A percentile compares a stretch with the other conserved stretches of the same genome.
phyloP scores from a whole-genome alignment of 1,284 basidiomycete genomes.

The Serendipita sp. region DNA sequence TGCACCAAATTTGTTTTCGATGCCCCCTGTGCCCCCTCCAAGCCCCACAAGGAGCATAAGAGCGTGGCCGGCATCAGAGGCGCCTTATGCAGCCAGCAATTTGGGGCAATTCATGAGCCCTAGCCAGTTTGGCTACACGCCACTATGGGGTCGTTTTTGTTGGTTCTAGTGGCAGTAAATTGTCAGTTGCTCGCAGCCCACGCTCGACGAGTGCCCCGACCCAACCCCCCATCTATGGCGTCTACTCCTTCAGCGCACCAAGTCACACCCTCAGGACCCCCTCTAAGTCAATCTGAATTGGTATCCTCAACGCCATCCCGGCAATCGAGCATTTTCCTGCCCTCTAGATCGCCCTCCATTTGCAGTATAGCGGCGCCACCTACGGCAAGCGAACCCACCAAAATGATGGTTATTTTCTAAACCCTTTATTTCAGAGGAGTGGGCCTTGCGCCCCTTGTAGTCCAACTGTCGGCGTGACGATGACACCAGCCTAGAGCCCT shows the following conservation, averaged over 20 bases:
- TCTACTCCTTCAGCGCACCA: background rate
- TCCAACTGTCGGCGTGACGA: slow-evolving; percentile 4
- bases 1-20: background rate
- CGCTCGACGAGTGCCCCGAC: background rate
- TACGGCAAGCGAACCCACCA: background rate
- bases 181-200: background rate
- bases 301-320: background rate
- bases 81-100: background rate
- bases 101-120: background rate
- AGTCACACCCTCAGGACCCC: background rate
- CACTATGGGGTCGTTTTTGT: slow-evolving; percentile 1
- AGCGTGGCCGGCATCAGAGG: background rate
- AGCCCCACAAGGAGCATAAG: background rate
- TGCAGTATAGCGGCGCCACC: background rate
- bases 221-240: background rate
- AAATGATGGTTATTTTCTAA: background rate
- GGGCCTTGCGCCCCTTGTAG: background rate
- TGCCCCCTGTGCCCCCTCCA: background rate
- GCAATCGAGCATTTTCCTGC: slow-evolving; percentile 2
- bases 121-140: background rate
- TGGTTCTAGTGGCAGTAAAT: background rate
- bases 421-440: background rate
- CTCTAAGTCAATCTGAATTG: background rate
- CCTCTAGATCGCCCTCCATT: background rate
- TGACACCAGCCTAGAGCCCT: slow-evolving; percentile 1